phyloP scores from a whole-genome alignment of 2,329 filamentous ascomycete species.

The Colletotrichum salicis region DNA sequence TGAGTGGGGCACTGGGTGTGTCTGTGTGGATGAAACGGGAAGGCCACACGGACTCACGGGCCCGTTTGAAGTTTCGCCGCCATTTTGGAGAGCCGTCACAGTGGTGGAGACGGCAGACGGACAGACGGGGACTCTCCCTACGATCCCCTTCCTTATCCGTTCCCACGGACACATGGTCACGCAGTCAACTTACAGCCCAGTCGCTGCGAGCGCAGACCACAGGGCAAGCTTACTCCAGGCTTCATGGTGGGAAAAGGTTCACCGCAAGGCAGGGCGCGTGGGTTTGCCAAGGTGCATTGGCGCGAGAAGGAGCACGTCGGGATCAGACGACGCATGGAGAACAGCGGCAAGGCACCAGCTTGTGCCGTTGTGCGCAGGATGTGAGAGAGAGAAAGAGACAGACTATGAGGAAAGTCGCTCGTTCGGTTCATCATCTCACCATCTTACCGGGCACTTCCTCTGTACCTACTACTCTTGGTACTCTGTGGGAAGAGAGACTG shows the following conservation, averaged over 20 bases:
- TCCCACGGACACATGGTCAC: neutral
- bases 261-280: neutral
- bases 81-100: slow-evolving; percentile 19
- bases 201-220: neutral
- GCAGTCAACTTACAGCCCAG: neutral
- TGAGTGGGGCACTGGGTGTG: slow-evolving; percentile 1
- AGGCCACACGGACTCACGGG: slow-evolving; percentile 33
- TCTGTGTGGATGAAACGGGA: slow-evolving; percentile 37
- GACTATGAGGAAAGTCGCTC: neutral
- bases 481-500: neutral
- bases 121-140: neutral
- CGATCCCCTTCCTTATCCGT: slow-evolving; percentile 5
- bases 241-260: neutral
- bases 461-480: too few species aligned
- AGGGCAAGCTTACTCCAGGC: neutral
- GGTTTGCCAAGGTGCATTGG: slow-evolving; percentile 5
- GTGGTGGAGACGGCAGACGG: slow-evolving; percentile 11
- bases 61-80: slow-evolving; percentile 35
- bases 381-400: neutral
- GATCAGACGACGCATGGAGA: slow-evolving; percentile 7
- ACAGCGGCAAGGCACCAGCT: neutral
- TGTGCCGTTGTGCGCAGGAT: neutral
- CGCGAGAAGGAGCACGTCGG: neutral
- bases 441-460: neutral
- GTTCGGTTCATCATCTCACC: neutral